Evolutionary conservation across 2,329 filamentous ascomycete genomes (phyloP).

Genomic region (Apiospora saccharicola): DNA sequence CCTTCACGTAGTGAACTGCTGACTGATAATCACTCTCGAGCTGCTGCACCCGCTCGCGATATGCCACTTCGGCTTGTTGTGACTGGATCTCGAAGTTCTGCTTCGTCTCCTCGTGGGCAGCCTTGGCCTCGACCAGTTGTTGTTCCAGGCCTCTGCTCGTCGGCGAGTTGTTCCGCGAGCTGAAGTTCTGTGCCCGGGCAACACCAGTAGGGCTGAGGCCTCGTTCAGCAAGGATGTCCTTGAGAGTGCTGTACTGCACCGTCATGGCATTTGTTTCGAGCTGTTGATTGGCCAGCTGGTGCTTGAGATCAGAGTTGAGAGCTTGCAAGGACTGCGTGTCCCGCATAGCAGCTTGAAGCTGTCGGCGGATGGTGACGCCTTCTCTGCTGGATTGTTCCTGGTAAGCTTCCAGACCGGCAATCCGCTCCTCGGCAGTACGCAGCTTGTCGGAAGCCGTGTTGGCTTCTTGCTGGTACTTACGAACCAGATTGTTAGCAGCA

Average conservation of each 20-base stretch:
- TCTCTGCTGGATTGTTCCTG: slow-evolving; percentile 97
- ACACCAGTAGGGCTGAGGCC: slow-evolving; percentile 81
- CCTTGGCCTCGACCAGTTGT: slow-evolving; percentile 78
- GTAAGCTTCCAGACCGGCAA: slow-evolving; percentile 94
- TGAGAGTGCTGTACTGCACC: slow-evolving; percentile 91
- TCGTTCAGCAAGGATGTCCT: slow-evolving; percentile 89
- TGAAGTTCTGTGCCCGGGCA: slow-evolving; percentile 74
- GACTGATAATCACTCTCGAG: slow-evolving; percentile 98
- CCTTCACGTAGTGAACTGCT: slow-evolving; percentile 96
- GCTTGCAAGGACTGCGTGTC: slow-evolving; percentile 85
- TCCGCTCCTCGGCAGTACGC: slow-evolving; percentile 91
- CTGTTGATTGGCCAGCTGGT: slow-evolving; percentile 84
- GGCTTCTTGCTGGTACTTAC: slow-evolving; percentile 88
- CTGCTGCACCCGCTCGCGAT: slow-evolving; percentile 91
- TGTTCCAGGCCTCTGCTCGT: slow-evolving; percentile 89
- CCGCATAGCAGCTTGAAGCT: slow-evolving; percentile 83
- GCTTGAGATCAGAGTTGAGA: slow-evolving; percentile 81
- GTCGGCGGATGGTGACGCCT: slow-evolving; percentile 86
- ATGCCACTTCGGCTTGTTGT: slow-evolving; percentile 86
- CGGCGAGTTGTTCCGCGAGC: slow-evolving; percentile 79
- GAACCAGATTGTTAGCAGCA: slow-evolving; percentile 79
- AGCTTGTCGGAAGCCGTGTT: slow-evolving; percentile 88
- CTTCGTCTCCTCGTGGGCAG: slow-evolving; percentile 87
- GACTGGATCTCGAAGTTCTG: slow-evolving; percentile 78
- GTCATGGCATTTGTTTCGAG: slow-evolving; percentile 93